Evolutionary conservation across 2,329 filamentous ascomycete genomes (phyloP).

Genomic region (Diaporthe citriasiana): DNA sequence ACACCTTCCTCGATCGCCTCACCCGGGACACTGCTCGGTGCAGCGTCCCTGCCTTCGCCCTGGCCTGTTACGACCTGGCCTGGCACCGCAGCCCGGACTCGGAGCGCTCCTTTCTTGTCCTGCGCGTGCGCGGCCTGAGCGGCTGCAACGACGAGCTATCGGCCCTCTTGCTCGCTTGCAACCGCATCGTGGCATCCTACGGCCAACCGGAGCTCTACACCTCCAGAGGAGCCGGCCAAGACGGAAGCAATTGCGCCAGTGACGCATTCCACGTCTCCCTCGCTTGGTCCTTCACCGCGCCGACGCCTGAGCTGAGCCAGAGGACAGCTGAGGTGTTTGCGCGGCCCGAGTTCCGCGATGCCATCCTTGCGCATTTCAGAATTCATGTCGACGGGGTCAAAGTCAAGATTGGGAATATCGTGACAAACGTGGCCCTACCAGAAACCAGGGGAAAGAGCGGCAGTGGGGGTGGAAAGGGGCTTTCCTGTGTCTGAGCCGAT

Average conservation of each 20-base stretch:
- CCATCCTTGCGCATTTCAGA: constrained; percentile 55
- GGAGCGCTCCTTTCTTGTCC: constrained; percentile 86
- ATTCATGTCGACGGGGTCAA: constrained; percentile 75
- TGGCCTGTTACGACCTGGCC: constrained; percentile 52
- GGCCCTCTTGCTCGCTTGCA: constrained; percentile 75
- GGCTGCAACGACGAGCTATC: constrained; percentile 69
- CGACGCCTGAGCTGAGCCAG: constrained; percentile 58
- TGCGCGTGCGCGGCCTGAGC: constrained; percentile 67
- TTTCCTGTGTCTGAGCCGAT: constrained; percentile 38
- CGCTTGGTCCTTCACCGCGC: constrained; percentile 80
- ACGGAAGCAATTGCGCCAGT: not conserved
- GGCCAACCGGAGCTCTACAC: constrained; percentile 81
- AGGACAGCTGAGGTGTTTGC: constrained; percentile 53
- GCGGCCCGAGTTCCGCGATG: constrained; percentile 44
- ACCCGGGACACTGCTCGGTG: constrained; percentile 54
- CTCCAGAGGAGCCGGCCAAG: constrained; percentile 37
- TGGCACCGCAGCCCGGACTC: constrained; percentile 70
- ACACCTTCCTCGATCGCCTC: constrained; percentile 74
- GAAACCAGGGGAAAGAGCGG: constrained; percentile 11
- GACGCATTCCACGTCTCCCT: constrained; percentile 88
- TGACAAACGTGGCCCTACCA: constrained; percentile 64
- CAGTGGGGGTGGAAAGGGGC: constrained; percentile 1
- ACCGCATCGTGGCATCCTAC: constrained; percentile 71
- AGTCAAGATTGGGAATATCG: constrained; percentile 80
- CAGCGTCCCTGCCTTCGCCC: constrained; percentile 51